Evolutionary conservation across 371 early-diverging fungal species (phyloP), one percentile per base, ranked within the genome.

Genomic region (Lichtheimia hyalospora): DNA sequence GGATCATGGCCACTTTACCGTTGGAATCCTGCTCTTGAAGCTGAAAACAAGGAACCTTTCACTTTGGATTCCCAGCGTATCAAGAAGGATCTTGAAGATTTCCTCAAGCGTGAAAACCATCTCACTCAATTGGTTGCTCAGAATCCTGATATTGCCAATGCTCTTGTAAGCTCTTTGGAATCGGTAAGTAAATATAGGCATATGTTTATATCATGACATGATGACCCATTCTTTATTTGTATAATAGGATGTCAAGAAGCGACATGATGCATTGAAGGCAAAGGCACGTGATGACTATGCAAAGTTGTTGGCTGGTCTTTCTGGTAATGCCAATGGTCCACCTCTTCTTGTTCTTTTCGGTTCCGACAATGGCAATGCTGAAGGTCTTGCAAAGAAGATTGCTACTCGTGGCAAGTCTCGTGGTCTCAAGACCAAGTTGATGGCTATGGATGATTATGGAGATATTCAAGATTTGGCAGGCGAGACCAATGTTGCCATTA

Each of bases 1-100:
- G 96, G 95, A 18, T 82, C 90, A 55, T 96, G 96, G 95, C 94
- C 97, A 21, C 75, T 96, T 58, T 96, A 95, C 82, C 91, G 97
- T 58, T 96, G 93, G 92, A 88, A 93, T 70, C 97, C 97, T 52
- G 57, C 73, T 13, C 54, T 83, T 51, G 80, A 84, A 28, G 75
- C 69, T 44, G 73, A 87, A 60, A 78, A 81, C 42, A 79, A 87
- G 62, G 82, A 82, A 52, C 80, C 88, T 41, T 94, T 96, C 81
- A 68, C 77, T 51, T 77, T 95, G 40, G 96, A 95, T 70, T 94
- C 93, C 39, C 92, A 90, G 65, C 84, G 85, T 68, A 86, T 94
- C 73, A 91, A 90, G 73, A 82, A 82, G 49, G 91, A 92, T 61
- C 80, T 95, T 34, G 81, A 89, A 61, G 76, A 81, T 53, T 95